Percentiles rank a stretch among this genome's conserved stretches.
These are phyloP conservation scores for Dendrobium officinale DNA, from an alignment of 106 monocot genomes.

Conservation along the genomic window DNA sequence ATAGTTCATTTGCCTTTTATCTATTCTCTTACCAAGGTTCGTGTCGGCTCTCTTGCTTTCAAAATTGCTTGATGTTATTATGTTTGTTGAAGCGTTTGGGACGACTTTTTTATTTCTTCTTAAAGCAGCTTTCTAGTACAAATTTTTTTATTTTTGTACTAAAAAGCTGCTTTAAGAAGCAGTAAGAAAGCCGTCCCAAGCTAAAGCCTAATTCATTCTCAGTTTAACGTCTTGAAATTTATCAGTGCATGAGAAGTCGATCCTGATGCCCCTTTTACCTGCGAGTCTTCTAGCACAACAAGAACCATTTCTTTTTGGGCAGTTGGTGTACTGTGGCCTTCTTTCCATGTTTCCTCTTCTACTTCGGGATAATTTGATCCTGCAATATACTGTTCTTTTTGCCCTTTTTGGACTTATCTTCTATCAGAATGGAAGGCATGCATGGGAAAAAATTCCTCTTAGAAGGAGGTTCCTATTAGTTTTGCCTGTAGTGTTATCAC, in stretches of 20 bases:
- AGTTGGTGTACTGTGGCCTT: slow-evolving; percentile 53
- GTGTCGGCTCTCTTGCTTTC: not conserved
- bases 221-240: slow-evolving; percentile 5
- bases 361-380: slow-evolving; percentile 52
- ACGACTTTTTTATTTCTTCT: too few relatives aligned
- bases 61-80: slow-evolving; percentile 8
- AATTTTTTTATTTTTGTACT: too few relatives aligned
- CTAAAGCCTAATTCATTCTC: not conserved
- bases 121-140: too few relatives aligned
- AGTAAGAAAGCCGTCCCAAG: too few relatives aligned
- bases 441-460: slow-evolving; percentile 9
- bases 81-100: not conserved
- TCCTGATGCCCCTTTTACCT: slow-evolving; percentile 86
- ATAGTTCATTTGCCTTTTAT: slow-evolving; percentile 88
- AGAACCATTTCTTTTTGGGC: slow-evolving; percentile 67
- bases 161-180: too few relatives aligned
- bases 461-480: slow-evolving; percentile 24
- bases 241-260: slow-evolving; percentile 96
- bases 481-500: slow-evolving; percentile 24
- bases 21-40: slow-evolving; percentile 94
- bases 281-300: slow-evolving; percentile 76
- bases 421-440: slow-evolving; percentile 18
- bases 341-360: slow-evolving; percentile 91
- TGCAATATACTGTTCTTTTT: slow-evolving; percentile 72
- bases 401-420: slow-evolving; percentile 61